Evolutionary conservation across 2,329 filamentous ascomycete genomes (phyloP).

Genomic region (Neopestalotiopsis sp.): DNA sequence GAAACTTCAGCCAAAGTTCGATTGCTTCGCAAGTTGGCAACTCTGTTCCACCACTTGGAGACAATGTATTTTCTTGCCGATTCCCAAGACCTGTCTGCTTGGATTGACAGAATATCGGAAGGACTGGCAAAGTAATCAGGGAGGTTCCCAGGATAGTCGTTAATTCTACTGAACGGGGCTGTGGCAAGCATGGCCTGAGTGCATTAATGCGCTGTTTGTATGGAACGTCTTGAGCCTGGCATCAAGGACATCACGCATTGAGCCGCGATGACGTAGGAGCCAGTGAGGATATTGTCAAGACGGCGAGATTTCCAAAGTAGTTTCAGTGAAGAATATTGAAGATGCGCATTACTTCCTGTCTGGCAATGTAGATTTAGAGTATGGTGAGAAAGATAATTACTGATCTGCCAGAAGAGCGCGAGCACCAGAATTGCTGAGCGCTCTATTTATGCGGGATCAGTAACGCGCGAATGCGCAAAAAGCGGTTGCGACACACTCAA

Average conservation of each 20-base stretch:
- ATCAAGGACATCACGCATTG: slow-evolving; percentile 7
- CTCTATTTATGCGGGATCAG: neutral
- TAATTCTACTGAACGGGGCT: neutral
- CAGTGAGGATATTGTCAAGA: slow-evolving; percentile 13
- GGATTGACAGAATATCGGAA: too few relatives aligned
- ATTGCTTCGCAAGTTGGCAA: neutral
- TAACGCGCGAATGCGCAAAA: slow-evolving; percentile 12
- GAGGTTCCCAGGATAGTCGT: neutral
- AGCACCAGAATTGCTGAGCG: neutral
- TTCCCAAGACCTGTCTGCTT: neutral
- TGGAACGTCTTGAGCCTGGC: slow-evolving; percentile 9
- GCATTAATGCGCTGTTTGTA: neutral
- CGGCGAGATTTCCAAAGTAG: neutral
- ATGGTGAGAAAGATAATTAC: neutral
- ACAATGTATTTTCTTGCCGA: neutral
- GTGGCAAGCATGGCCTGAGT: neutral
- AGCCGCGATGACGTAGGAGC: neutral
- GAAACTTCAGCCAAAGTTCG: neutral
- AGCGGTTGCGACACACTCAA: slow-evolving; percentile 9
- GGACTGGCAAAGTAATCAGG: neutral
- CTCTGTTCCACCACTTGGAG: slow-evolving; percentile 2
- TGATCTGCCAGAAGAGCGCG: neutral
- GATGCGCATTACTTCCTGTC: slow-evolving; percentile 5
- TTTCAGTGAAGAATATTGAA: neutral
- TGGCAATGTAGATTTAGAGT: too few relatives aligned